Evolutionary conservation across 2,329 filamentous ascomycete species (phyloP).

Genomic region (Exophiala calicioides): DNA sequence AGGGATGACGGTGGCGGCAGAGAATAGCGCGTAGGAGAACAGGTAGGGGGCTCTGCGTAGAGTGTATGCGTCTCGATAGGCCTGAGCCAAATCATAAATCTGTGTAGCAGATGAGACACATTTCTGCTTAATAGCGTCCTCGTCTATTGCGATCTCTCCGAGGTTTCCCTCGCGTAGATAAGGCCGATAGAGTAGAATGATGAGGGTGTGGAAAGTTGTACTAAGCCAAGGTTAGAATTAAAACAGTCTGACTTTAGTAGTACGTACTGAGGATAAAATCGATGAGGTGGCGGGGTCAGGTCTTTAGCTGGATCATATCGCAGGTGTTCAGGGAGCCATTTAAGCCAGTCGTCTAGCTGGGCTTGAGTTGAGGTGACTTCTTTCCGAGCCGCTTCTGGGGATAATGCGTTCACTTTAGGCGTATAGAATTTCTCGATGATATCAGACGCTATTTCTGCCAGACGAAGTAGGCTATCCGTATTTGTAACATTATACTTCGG

Average conservation of each 20-base stretch:
- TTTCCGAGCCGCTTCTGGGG: not conserved
- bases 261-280: too few species aligned
- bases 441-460: conserved; percentile 5
- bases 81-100: conserved; percentile 15
- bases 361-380: not conserved
- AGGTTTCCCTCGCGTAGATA: not conserved
- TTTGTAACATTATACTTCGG: not conserved
- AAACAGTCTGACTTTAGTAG: too few species aligned
- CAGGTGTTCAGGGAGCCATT: conserved; percentile 4
- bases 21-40: conserved; percentile 27
- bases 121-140: not conserved
- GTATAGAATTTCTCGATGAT: not conserved
- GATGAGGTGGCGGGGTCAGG: not conserved
- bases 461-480: not conserved
- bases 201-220: not conserved
- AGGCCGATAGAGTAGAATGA: conserved; percentile 1
- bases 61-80: conserved; percentile 25
- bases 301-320: too few species aligned
- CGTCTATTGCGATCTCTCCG: not conserved
- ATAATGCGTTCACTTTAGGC: not conserved
- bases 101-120: not conserved
- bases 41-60: conserved; percentile 24
- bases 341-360: not conserved
- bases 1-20: conserved; percentile 27
- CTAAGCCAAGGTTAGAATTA: too few species aligned